Conservation (phyloP, 805 yeast genomes). For the Hanseniaspora nectarophila region DNA sequence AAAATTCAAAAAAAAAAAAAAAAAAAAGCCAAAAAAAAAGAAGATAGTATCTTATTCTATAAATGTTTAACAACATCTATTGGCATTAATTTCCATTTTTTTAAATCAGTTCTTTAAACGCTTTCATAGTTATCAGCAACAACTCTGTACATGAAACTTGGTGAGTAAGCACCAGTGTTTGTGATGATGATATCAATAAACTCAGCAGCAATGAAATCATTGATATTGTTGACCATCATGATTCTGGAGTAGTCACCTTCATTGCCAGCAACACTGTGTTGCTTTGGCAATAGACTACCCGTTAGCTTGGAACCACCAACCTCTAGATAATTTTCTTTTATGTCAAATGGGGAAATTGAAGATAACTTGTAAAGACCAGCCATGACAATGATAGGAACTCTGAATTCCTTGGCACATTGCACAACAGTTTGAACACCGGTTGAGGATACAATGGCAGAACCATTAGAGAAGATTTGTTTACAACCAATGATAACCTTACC, state of each 20-base stretch:
- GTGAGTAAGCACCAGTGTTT: constrained; percentile 92
- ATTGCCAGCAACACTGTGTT: constrained; percentile 33
- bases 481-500: constrained; percentile 94
- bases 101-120: background rate
- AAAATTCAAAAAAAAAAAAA: background rate
- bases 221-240: constrained; percentile 61
- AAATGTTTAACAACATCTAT: background rate
- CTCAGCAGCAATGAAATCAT: constrained; percentile 88
- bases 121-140: constrained; percentile 80
- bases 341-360: constrained; percentile 83
- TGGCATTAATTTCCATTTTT: too few relatives aligned
- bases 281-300: constrained; percentile 63
- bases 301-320: constrained; percentile 81
- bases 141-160: constrained; percentile 88
- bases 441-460: constrained; percentile 79
- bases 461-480: constrained; percentile 85
- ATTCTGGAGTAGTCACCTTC: constrained; percentile 32
- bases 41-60: background rate
- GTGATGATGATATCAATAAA: constrained; percentile 88
- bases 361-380: constrained; percentile 89
- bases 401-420: constrained; percentile 88
- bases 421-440: constrained; percentile 88
- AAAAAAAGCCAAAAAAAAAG: background rate
- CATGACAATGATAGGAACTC: constrained; percentile 92
- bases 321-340: constrained; percentile 62